These are phyloP conservation scores for Mortierella alpina DNA, from an alignment of 192 early-diverging fungal species.

Conservation along the genomic window DNA sequence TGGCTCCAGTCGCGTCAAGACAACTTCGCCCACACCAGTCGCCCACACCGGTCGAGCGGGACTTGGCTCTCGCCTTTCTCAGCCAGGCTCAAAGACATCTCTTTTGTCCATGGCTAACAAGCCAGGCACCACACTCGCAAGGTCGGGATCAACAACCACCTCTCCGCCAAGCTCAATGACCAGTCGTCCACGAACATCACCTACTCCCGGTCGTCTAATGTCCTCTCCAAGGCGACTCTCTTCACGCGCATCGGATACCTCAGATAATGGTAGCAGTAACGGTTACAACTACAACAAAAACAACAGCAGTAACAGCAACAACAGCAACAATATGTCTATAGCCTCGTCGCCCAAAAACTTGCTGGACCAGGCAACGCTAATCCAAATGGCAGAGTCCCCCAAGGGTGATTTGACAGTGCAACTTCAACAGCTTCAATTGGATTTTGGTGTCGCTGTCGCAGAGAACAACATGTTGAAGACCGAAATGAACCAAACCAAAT, in stretches of 20 bases:
- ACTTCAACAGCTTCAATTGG: conserved; percentile 68
- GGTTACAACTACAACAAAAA: background rate
- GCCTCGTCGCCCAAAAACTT: conserved; percentile 5
- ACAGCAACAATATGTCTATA: background rate
- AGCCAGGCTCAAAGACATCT: conserved; percentile 10
- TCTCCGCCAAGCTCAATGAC: conserved; percentile 10
- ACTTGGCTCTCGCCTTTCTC: conserved; percentile 16
- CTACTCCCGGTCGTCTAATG: conserved; percentile 27
- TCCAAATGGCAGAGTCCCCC: conserved; percentile 40
- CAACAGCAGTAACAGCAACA: conserved; percentile 5
- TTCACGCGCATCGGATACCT: conserved; percentile 22
- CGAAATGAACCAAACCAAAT: conserved; percentile 75
- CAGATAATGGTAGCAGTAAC: conserved; percentile 20
- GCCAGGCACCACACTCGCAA: background rate
- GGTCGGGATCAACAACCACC: conserved; percentile 15
- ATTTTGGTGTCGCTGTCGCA: conserved; percentile 76
- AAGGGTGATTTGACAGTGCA: conserved; percentile 29
- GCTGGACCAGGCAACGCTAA: conserved; percentile 27
- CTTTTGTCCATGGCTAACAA: conserved; percentile 5
- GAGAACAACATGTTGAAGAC: conserved; percentile 80
- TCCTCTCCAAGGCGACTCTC: conserved; percentile 27
- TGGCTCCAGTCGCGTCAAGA: conserved; percentile 7
- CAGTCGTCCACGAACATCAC: conserved; percentile 26
- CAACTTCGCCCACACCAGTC: conserved; percentile 26
- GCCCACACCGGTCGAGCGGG: background rate